Base-by-base conservation (phyloP, 2,329 filamentous ascomycete genomes). In the Pseudocercospora cruenta region DNA sequence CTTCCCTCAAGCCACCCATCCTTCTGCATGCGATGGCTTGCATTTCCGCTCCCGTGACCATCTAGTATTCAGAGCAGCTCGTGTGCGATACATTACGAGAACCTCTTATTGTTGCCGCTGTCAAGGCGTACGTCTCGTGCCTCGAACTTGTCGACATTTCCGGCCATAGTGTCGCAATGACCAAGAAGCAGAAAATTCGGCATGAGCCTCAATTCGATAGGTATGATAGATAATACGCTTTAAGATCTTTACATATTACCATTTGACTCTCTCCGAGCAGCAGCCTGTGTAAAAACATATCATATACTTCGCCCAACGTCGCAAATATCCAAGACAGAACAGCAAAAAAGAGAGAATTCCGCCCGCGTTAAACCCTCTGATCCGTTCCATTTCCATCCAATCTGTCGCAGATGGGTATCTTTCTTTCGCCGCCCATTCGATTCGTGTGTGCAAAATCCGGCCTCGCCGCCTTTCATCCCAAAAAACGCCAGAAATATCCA, bases 171-270 rank as follows among this genome's bases (percentile, higher is more conserved):
- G 28, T 31, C 28, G 4, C 28, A 31, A 31, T 6, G 28, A 31
- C 28, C 28, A 31, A 31, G n/a, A n/a, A 31, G 5, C 8, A 31
- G 28, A 9, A 31, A 1, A 31, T 31, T 9, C 28, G 28, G 6
- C 28, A 6, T 9, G 28, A 31, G 28, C 28, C 28, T 31, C 6
- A 4, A 8, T 31, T 31, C 6, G 39, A 12, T 24, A 53, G 14
- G 49, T 53, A 26, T 2, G 24, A 3, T 3, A 53, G 49, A 53
- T 53, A 26, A 53, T 53, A 21, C 21, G 43, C 43, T 7, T 26
- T 31, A 47, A 47, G 16, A 47, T 53, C 49, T 53, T 53, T 21
- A 53, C 49, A 53, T 24, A 53, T 53, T 53, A 26, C 49, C 49
- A 26, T 21, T 53, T 53, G 12, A 19, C 39, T 5, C n/a, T n/a